phyloP scores from a whole-genome alignment of 2,329 filamentous ascomycete species.

The Ophiocordyceps robertsii region DNA sequence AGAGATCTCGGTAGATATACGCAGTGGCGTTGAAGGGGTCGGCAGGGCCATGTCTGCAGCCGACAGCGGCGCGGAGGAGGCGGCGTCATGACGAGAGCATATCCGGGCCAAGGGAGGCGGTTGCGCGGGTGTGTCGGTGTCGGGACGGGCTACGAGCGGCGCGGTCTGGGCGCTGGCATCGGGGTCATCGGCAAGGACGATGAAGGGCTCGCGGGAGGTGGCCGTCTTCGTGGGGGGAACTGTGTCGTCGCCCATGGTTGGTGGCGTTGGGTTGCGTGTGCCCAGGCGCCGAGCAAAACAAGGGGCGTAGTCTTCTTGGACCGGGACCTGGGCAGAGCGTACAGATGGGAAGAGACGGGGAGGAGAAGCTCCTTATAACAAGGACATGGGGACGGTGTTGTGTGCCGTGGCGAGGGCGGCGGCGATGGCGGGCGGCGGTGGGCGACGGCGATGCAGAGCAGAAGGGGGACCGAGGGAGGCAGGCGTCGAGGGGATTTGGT shows the following conservation, averaged over 20 bases:
- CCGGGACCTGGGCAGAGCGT: neutral
- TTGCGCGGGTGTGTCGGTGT: neutral
- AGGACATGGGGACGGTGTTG: slow-evolving; percentile 16
- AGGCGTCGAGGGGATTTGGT: neutral
- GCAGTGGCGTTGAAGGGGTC: slow-evolving; percentile 12
- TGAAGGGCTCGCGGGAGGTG: slow-evolving; percentile 9
- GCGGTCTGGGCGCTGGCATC: neutral
- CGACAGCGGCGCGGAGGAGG: neutral
- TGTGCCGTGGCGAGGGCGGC: slow-evolving; percentile 1
- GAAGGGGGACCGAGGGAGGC: neutral
- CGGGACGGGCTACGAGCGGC: neutral
- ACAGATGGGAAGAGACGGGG: neutral
- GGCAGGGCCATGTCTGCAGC: neutral
- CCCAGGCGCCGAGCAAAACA: neutral
- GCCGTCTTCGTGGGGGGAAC: slow-evolving; percentile 12
- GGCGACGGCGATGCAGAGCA: neutral
- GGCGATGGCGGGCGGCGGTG: neutral
- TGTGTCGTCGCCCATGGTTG: slow-evolving; percentile 18
- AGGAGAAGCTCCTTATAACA: slow-evolving; percentile 14
- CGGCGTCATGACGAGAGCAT: neutral
- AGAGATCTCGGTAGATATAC: slow-evolving; percentile 24
- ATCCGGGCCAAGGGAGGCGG: neutral
- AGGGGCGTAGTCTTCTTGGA: neutral
- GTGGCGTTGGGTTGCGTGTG: slow-evolving; percentile 1
- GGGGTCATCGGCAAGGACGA: neutral